Evolutionary conservation across 495 filamentous ascomycete species (phyloP), one percentile per base, ranked within the genome.

Genomic region (Mytilinidion resinicola): DNA sequence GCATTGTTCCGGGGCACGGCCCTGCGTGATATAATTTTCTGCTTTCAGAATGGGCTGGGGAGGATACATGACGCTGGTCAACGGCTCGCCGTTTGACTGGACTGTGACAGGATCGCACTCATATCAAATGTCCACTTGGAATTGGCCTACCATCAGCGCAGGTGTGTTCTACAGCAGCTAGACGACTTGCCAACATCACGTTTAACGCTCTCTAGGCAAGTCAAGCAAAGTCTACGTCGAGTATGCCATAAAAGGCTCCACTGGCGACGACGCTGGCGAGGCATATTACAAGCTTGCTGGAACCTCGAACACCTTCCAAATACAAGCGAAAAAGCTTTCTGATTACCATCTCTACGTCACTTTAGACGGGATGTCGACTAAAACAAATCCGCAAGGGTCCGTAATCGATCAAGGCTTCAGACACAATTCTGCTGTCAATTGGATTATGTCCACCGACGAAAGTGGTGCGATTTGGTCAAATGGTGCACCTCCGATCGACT

Each of bases 61-160:
- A 21, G 63, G 63, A 30, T 66, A 59, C 51, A 39, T 67, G 7
- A 67, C 60, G 4, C 58, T 67, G 15, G 17, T 67, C 34, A 67
- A 67, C 59, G 64, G 57, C 14, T 61, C 61, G 2, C 64, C 64
- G 12, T 54, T 58, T 30, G 61, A 64, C 46, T 64, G 56, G 61
- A 64, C 64, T n/a, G 15, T 64, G 48, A 55, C 34, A 5, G 30
- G 50, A 33, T 51, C 57, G 25, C 64, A 67, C 49, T 43, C 53
- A 4, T 67, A 67, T 30, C 64, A 67, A 44, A 67, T 67, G 64
- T 38, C 46, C 19, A 52, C 57, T 11, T 67, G 64, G 64, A 51
- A 25, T 20, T 67, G 60, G 61, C 64, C 64, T 17, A 67, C 61
- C 8, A 41, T 67, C 14, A 30, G 6, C 41, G 55, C 64, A 52